Percentiles rank a stretch among this genome's conserved stretches.
Evolutionary conservation across 2,329 filamentous ascomycete genomes (phyloP).

Genomic region (Fusarium illudens): DNA sequence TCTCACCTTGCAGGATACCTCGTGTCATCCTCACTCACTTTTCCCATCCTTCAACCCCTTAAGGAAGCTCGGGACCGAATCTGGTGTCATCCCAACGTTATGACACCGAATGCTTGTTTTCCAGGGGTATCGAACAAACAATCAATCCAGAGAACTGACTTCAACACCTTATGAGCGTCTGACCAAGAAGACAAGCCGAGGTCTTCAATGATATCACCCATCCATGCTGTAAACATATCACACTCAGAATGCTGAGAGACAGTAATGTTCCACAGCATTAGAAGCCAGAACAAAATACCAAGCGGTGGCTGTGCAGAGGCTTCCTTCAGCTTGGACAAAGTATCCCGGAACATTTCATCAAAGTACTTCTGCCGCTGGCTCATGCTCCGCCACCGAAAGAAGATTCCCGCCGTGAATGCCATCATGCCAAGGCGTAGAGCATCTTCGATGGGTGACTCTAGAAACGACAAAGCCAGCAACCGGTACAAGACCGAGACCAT

Average conservation of each 20-base stretch:
- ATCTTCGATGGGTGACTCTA: conserved; percentile 1
- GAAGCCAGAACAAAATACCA: conserved; percentile 18
- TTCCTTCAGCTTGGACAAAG: not conserved
- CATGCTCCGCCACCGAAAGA: conserved; percentile 32
- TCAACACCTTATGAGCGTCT: not conserved
- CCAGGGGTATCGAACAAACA: conserved; percentile 6
- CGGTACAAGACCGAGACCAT: conserved; percentile 28
- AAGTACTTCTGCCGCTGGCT: conserved; percentile 19
- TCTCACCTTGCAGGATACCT: not conserved
- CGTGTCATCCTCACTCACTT: not conserved
- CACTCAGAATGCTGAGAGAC: accelerated
- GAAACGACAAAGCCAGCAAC: conserved; percentile 16
- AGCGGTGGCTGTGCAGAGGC: not conserved
- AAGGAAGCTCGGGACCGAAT: not conserved
- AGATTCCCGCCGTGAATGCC: conserved; percentile 13
- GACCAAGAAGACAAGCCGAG: conserved; percentile 11
- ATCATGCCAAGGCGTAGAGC: conserved; percentile 25
- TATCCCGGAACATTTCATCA: not conserved
- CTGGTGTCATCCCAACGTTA: not conserved
- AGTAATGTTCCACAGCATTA: conserved; percentile 6
- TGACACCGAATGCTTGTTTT: not conserved
- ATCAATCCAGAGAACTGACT: conserved; percentile 30
- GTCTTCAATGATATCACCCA: not conserved
- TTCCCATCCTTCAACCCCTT: not conserved
- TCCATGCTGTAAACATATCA: not conserved